phyloP scores from a whole-genome alignment of 805 yeast genomes.

The Spathaspora sp. region DNA sequence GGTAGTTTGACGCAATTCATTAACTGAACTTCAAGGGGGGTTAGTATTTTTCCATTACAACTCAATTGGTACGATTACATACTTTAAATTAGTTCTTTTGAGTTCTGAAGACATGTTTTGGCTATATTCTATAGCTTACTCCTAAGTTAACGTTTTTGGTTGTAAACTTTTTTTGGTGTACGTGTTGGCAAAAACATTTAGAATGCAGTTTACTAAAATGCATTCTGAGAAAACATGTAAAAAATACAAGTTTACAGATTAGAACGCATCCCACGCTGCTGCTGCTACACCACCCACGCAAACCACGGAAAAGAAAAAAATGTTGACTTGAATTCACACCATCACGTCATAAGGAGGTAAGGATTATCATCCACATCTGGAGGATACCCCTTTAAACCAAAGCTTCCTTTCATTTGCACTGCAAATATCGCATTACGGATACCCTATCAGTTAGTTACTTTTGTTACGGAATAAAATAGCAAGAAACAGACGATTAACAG shows the following conservation, averaged over 20 bases:
- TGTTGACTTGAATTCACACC: background rate
- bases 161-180: background rate
- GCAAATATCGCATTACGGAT: background rate
- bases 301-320: background rate
- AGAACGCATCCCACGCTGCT: background rate
- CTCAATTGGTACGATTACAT: slow-evolving; percentile 10
- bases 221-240: background rate
- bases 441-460: background rate
- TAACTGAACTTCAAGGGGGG: slow-evolving; percentile 34
- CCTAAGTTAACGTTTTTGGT: background rate
- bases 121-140: background rate
- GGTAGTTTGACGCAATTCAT: slow-evolving; percentile 44
- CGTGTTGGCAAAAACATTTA: background rate
- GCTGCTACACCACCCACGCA: background rate
- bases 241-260: background rate
- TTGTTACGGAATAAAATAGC: too few relatives aligned
- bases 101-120: slow-evolving; percentile 1
- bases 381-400: background rate
- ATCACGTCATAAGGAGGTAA: background rate
- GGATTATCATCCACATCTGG: background rate
- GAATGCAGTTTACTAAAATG: background rate
- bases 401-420: background rate
- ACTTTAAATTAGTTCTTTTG: slow-evolving; percentile 26
- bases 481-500: background rate
- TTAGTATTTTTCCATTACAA: background rate